Base-by-base conservation (phyloP, 208 protist species). In the Leishmania tarentolae region DNA sequence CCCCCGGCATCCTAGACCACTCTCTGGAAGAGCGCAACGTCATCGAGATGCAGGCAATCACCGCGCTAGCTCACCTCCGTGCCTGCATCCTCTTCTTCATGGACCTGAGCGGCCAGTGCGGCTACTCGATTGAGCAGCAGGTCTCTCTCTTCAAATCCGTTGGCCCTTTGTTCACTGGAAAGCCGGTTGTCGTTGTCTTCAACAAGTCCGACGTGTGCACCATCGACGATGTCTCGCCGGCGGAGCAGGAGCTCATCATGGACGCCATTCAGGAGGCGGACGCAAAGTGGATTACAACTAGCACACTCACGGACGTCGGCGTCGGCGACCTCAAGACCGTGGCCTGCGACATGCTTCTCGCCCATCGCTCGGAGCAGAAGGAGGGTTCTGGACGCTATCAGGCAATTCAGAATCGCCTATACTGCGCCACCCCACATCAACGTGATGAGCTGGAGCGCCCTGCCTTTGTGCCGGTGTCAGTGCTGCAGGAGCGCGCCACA, bases 21-120 rank as follows among this genome's bases (percentile, higher is more conserved):
- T 99, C 99, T 19, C 93, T 99, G 7, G 99, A 99, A 87, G 98
- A 99, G 81, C 88, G 99, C 37, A 99, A 99, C 92, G 99, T 99
- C n/a, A 99, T 99, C 92, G 99, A 99, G 88, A 99, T 99, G 99
- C 99, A 99, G 89, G 95, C 98, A 21, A 99, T 99, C 92, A 99
- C 99, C 21, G 99, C 99, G 15, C 90, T 99, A 15, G 99, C 99
- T 1, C 99, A 99, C 90, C 93, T 99, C 11, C 89, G 98, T 17
- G 95, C 98, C 0, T 96, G 93, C 86, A 98, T 99, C 69, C 90
- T 99, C 56, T 99, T 99, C 89, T 96, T 99, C 76, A 97, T 99
- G 86, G 99, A 99, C 90, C 90, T 99, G 57, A 99, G 98, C 72
- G 99, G 99, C 77, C 90, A 98, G 75, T 99, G 99, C 90, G 99